phyloP scores from a whole-genome alignment of 2,329 filamentous ascomycete species.

The Trichoderma guizhouense region DNA sequence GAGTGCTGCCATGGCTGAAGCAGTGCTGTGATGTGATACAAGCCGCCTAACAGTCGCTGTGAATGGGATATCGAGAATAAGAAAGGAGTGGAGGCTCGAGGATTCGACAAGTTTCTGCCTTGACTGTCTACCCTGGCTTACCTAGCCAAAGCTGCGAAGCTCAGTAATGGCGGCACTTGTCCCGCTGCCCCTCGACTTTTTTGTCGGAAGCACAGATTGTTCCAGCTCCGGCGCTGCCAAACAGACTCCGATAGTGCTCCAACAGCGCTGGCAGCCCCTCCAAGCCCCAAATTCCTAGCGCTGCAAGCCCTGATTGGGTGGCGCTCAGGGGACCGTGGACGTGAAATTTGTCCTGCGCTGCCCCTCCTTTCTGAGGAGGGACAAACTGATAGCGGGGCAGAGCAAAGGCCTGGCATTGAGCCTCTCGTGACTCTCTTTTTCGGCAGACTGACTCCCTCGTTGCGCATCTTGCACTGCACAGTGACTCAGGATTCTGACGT shows the following conservation, averaged over 20 bases:
- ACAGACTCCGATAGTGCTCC: background rate
- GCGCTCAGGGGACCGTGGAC: slow-evolving; percentile 15
- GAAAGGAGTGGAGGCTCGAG: slow-evolving; percentile 12
- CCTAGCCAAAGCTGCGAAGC: slow-evolving; percentile 20
- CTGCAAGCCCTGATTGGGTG: slow-evolving; percentile 21
- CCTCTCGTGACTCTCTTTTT: slow-evolving; percentile 3
- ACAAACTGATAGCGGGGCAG: slow-evolving; percentile 22
- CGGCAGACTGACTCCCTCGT: slow-evolving; percentile 6
- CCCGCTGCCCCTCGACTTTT: slow-evolving; percentile 29
- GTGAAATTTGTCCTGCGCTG: slow-evolving; percentile 20
- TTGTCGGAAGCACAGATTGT: slow-evolving; percentile 28
- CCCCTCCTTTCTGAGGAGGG: slow-evolving; percentile 22
- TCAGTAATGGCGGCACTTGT: slow-evolving; percentile 19
- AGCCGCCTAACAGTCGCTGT: slow-evolving; percentile 12
- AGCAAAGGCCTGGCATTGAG: slow-evolving; percentile 1
- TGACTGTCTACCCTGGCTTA: slow-evolving; percentile 17
- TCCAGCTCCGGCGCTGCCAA: slow-evolving; percentile 25
- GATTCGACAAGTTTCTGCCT: slow-evolving; percentile 19
- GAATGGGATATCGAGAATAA: background rate
- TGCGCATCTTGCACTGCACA: background rate
- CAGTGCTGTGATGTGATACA: slow-evolving; percentile 13
- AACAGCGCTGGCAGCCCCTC: slow-evolving; percentile 3
- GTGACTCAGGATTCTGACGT: background rate
- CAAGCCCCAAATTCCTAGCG: background rate
- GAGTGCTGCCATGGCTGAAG: slow-evolving; percentile 75